Evolutionary conservation across 2,329 filamentous ascomycete species (phyloP).

Genomic region (Erysiphe neolycopersici): DNA sequence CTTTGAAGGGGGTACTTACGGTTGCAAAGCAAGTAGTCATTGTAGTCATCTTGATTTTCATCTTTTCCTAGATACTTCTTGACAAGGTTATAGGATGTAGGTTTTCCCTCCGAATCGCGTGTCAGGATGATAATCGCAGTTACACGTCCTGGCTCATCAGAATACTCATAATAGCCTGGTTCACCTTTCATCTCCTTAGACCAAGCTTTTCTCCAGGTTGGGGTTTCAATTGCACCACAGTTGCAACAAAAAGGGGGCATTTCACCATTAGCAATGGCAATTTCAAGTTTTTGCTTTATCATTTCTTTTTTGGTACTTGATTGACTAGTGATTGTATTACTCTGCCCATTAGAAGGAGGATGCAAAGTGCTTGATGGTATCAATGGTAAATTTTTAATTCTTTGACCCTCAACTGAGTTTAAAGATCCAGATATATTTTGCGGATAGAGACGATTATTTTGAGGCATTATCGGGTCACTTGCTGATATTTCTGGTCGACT

Average conservation of each 20-base stretch:
- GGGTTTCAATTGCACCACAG: slow-evolving; percentile 84
- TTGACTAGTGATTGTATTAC: background rate
- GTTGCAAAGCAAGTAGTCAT: slow-evolving; percentile 62
- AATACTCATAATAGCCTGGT: slow-evolving; percentile 43
- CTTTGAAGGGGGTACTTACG: slow-evolving; percentile 24
- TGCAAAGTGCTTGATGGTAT: background rate
- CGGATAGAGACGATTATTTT: slow-evolving; percentile 15
- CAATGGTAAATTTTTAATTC: slow-evolving; percentile 1
- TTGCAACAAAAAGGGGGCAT: slow-evolving; percentile 78
- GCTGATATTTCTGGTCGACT: slow-evolving; percentile 15
- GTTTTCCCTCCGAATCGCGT: slow-evolving; percentile 32
- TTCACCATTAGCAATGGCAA: slow-evolving; percentile 47
- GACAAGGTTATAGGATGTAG: slow-evolving; percentile 43
- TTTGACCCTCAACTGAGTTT: slow-evolving; percentile 15
- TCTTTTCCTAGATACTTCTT: slow-evolving; percentile 41
- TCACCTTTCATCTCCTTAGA: slow-evolving; percentile 46
- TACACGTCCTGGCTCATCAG: slow-evolving; percentile 43
- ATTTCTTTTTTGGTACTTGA: slow-evolving; percentile 9
- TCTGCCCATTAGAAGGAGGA: background rate
- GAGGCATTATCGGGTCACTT: slow-evolving; percentile 24
- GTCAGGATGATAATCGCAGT: slow-evolving; percentile 46
- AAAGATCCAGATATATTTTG: slow-evolving; percentile 21
- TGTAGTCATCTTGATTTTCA: slow-evolving; percentile 41
- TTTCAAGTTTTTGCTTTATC: slow-evolving; percentile 26
- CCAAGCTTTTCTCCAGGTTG: slow-evolving; percentile 87